Evolutionary conservation across 2,329 filamentous ascomycete species (phyloP).

Genomic region (Claviceps arundinis): DNA sequence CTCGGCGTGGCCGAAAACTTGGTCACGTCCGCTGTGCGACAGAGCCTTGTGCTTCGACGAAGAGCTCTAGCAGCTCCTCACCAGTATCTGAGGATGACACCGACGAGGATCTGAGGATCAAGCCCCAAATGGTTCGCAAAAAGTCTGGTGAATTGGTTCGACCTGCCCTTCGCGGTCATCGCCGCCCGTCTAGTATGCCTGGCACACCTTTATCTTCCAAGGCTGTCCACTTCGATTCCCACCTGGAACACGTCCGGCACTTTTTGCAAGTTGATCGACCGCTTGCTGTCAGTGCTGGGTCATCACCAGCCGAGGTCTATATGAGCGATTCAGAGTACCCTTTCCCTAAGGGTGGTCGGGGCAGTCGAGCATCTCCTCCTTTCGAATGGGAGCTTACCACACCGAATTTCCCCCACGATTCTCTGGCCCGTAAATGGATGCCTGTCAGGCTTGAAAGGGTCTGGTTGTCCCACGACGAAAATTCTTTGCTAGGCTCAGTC

Average conservation of each 20-base stretch:
- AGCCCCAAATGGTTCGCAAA: conserved; percentile 91
- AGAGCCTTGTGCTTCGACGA: conserved; percentile 36
- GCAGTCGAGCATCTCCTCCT: conserved; percentile 28
- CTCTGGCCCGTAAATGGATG: conserved; percentile 41
- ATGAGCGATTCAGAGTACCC: conserved; percentile 85
- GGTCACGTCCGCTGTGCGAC: conserved; percentile 43
- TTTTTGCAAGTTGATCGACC: conserved; percentile 90
- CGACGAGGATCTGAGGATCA: conserved; percentile 45
- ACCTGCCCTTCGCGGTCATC: conserved; percentile 67
- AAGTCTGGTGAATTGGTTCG: conserved; percentile 96
- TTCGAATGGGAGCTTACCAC: conserved; percentile 83
- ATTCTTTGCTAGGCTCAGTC: conserved; percentile 69
- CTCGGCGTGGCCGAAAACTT: conserved; percentile 22
- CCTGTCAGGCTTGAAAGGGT: conserved; percentile 76
- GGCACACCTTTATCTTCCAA: conserved; percentile 93
- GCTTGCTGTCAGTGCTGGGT: conserved; percentile 88
- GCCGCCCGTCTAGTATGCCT: conserved; percentile 89
- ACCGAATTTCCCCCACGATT: conserved; percentile 59
- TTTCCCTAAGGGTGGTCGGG: conserved; percentile 41
- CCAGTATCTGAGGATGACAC: conserved; percentile 49
- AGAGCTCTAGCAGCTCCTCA: conserved; percentile 35
- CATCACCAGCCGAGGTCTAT: conserved; percentile 79
- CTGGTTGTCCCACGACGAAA: conserved; percentile 78
- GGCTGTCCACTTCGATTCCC: conserved; percentile 95
- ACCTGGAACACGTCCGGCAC: conserved; percentile 89